Evolutionary conservation across 176 grass and related monocot genomes (phyloP).

Genomic region (Oryza longistaminata): DNA sequence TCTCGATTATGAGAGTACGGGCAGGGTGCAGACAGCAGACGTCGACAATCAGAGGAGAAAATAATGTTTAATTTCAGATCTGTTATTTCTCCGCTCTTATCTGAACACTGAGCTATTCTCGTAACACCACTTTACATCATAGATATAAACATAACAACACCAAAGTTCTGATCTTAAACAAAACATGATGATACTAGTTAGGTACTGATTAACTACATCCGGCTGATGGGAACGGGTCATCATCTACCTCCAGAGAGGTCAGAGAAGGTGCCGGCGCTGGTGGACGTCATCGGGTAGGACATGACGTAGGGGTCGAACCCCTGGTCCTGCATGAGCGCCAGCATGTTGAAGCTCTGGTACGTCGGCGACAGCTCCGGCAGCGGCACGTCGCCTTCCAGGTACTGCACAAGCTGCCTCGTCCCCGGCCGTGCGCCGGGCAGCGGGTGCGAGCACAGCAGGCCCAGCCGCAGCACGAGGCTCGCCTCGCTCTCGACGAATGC

Average conservation of each 20-base stretch:
- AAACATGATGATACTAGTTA: too few relatives aligned
- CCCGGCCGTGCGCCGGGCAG: conserved; percentile 34
- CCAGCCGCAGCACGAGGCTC: conserved; percentile 45
- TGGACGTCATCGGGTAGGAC: conserved; percentile 46
- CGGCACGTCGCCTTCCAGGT: conserved; percentile 50
- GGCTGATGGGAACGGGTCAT: neutral
- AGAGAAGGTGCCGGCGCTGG: conserved; percentile 31
- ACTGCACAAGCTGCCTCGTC: conserved; percentile 50
- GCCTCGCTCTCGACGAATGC: conserved; percentile 29
- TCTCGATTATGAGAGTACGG: neutral
- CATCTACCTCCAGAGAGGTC: conserved; percentile 60
- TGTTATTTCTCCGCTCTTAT: neutral
- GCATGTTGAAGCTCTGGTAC: conserved; percentile 54
- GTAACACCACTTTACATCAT: too few relatives aligned
- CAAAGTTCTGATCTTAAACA: too few relatives aligned
- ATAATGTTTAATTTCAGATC: neutral
- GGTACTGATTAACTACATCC: neutral
- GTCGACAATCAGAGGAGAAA: neutral
- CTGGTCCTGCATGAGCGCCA: conserved; percentile 57
- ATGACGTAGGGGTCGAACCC: conserved; percentile 51
- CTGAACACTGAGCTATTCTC: too few relatives aligned
- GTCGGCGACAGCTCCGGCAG: conserved; percentile 55
- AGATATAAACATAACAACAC: too few relatives aligned
- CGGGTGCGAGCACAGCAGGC: conserved; percentile 58
- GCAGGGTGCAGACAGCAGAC: neutral